Conservation (phyloP, 257 asterid genomes). For the Scutellaria galericulata region DNA sequence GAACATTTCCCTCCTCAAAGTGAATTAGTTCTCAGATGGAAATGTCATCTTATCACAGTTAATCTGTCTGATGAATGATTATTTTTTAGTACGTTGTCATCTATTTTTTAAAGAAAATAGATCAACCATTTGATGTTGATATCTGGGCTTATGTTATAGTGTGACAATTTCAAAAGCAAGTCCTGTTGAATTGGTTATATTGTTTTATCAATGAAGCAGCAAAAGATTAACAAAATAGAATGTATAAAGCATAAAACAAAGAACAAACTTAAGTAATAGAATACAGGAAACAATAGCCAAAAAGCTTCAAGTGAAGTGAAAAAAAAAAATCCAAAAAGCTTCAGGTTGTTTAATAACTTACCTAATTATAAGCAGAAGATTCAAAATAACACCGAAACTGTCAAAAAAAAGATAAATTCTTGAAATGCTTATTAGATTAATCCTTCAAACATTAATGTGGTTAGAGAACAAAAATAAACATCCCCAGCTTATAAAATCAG, state of each 20-base stretch:
- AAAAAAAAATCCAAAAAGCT: too few relatives aligned
- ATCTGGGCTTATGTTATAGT: too few relatives aligned
- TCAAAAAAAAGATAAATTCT: background rate
- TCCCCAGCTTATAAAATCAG: background rate
- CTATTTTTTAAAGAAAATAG: background rate
- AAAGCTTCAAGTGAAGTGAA: too few relatives aligned
- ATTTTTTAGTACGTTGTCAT: background rate
- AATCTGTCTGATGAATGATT: conserved; percentile 7
- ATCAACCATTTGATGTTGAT: background rate
- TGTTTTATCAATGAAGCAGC: background rate
- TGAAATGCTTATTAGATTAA: background rate
- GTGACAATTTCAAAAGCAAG: background rate
- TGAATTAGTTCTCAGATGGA: background rate
- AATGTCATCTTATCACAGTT: background rate
- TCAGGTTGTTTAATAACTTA: too few relatives aligned
- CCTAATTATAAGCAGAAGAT: background rate
- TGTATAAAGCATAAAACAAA: too few relatives aligned
- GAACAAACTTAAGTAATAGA: too few relatives aligned
- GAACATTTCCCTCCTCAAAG: background rate
- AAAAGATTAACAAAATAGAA: too few relatives aligned
- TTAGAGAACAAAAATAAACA: background rate
- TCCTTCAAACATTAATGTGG: background rate
- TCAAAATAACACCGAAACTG: background rate
- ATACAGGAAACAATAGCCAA: too few relatives aligned
- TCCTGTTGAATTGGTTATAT: background rate